Percentiles rank a stretch among this genome's conserved stretches.
Evolutionary conservation across 257 asterid species (phyloP).

Genomic region (Perilla frutescens): DNA sequence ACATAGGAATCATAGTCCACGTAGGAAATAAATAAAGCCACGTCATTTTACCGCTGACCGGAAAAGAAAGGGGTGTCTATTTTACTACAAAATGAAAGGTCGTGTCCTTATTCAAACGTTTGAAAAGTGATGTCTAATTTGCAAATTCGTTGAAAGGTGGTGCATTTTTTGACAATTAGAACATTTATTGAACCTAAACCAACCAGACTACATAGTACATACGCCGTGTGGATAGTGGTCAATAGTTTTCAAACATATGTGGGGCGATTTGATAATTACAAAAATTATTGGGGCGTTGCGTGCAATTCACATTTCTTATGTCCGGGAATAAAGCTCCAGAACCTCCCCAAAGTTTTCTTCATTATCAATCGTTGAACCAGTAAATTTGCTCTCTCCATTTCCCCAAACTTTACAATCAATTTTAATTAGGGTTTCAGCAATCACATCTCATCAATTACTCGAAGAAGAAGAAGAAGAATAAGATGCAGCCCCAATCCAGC

Average conservation of each 20-base stretch:
- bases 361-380: conserved; percentile 22
- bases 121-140: too few species aligned
- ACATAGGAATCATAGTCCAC: too few species aligned
- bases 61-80: too few species aligned
- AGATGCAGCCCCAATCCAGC: conserved; percentile 50
- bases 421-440: conserved; percentile 14
- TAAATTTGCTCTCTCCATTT: conserved; percentile 12
- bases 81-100: too few species aligned
- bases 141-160: too few species aligned
- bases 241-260: not conserved
- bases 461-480: not conserved
- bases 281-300: not conserved
- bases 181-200: too few species aligned
- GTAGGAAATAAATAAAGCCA: too few species aligned
- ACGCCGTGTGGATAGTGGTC: not conserved
- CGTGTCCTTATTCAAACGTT: too few species aligned
- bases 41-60: too few species aligned
- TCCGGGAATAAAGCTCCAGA: conserved; percentile 33
- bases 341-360: conserved; percentile 4
- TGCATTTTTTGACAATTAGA: too few species aligned
- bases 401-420: not conserved
- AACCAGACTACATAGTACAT: too few species aligned
- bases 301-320: not conserved
- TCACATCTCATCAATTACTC: conserved; percentile 5
- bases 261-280: not conserved